Evolutionary conservation across 2,329 filamentous ascomycete species (phyloP).

Genomic region (Madurella mycetomatis): DNA sequence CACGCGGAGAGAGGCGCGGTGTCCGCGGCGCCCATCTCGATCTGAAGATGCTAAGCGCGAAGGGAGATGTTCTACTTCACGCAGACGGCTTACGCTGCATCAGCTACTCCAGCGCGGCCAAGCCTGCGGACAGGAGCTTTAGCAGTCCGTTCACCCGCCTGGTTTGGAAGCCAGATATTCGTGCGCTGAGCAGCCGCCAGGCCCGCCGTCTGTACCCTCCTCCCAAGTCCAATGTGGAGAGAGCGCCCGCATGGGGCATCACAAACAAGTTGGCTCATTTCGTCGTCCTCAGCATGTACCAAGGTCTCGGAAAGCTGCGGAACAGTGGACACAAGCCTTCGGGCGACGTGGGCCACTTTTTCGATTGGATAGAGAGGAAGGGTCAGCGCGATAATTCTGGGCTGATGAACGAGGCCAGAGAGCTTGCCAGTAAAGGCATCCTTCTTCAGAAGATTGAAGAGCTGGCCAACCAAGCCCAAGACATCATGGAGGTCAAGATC

Average conservation of each 20-base stretch:
- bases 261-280: slow-evolving; percentile 7
- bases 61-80: background rate
- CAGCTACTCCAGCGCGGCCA: slow-evolving; percentile 4
- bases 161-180: slow-evolving; percentile 25
- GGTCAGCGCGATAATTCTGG: background rate
- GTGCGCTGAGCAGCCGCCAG: slow-evolving; percentile 16
- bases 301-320: background rate
- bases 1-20: slow-evolving; percentile 1
- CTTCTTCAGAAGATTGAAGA: slow-evolving; percentile 2
- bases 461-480: background rate
- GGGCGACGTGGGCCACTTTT: slow-evolving; percentile 5
- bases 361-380: slow-evolving; percentile 1
- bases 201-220: slow-evolving; percentile 11
- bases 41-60: background rate
- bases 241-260: slow-evolving; percentile 1
- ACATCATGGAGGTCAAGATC: slow-evolving; percentile 1
- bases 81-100: slow-evolving; percentile 1
- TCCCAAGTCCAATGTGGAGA: slow-evolving; percentile 14
- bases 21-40: slow-evolving; percentile 4
- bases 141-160: slow-evolving; percentile 20
- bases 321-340: background rate
- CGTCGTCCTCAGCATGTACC: slow-evolving; percentile 1
- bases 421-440: background rate
- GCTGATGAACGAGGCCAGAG: slow-evolving; percentile 5
- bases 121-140: slow-evolving; percentile 8